A percentile compares a stretch with the other conserved stretches of the same genome.
Conservation (phyloP, 2,329 filamentous ascomycete species). For the Nothophoma quercina region DNA sequence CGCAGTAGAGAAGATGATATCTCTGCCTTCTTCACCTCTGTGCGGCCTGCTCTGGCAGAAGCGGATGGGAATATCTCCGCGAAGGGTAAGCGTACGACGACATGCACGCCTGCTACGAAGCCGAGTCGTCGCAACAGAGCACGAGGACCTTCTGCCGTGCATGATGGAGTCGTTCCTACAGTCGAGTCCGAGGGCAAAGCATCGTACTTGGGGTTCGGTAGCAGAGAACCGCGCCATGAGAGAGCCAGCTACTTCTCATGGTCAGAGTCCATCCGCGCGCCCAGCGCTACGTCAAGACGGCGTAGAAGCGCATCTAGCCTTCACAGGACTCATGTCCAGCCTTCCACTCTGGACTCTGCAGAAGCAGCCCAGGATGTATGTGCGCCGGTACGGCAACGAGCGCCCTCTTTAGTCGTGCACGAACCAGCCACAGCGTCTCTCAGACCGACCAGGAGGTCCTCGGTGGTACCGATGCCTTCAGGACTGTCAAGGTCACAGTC, state of each 20-base stretch:
- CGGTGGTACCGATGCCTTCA: constrained; percentile 24
- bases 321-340: constrained; percentile 20
- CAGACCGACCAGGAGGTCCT: constrained; percentile 28
- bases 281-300: constrained; percentile 24
- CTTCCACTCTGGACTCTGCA: not conserved
- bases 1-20: constrained; percentile 52
- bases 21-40: constrained; percentile 55
- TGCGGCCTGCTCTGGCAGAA: constrained; percentile 35
- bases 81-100: constrained; percentile 8
- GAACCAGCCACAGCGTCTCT: constrained; percentile 13
- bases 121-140: constrained; percentile 8
- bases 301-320: constrained; percentile 11
- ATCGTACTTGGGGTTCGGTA: constrained; percentile 49
- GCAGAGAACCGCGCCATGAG: constrained; percentile 40
- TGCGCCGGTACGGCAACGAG: constrained; percentile 13
- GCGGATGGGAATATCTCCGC: constrained; percentile 30
- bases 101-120: constrained; percentile 1
- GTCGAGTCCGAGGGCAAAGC: constrained; percentile 46
- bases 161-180: constrained; percentile 32
- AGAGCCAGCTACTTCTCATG: constrained; percentile 51
- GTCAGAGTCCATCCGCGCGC: constrained; percentile 50
- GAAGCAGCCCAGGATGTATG: constrained; percentile 5
- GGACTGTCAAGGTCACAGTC: constrained; percentile 33
- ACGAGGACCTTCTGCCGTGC: constrained; percentile 18
- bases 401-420: constrained; percentile 13